A percentile compares a stretch with the other conserved stretches of the same genome.
These are phyloP conservation scores for Cadophora sp. DNA, from an alignment of 2,329 filamentous ascomycete species.

Conservation along the genomic window DNA sequence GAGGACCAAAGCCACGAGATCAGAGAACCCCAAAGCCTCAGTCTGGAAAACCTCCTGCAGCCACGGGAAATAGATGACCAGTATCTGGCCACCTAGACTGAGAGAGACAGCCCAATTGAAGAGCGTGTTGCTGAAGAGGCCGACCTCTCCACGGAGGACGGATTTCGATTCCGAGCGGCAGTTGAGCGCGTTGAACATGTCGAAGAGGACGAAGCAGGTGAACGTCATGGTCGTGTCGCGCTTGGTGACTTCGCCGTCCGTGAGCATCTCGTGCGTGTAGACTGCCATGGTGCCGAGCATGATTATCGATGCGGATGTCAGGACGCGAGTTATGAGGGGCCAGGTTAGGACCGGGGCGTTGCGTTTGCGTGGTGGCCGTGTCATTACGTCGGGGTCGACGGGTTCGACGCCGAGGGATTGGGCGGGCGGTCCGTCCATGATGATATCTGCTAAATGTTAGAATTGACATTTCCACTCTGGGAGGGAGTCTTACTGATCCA, in stretches of 20 bases:
- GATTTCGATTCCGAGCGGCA: constrained; percentile 93
- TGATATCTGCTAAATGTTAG: constrained; percentile 73
- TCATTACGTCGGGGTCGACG: constrained; percentile 95
- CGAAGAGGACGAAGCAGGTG: constrained; percentile 97
- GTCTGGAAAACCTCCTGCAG: constrained; percentile 96
- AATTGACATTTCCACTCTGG: neutral
- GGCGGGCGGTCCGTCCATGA: constrained; percentile 98
- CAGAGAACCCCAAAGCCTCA: constrained; percentile 76
- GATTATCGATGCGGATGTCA: constrained; percentile 87
- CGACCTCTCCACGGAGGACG: constrained; percentile 83
- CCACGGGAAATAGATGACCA: constrained; percentile 95
- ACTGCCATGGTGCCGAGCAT: constrained; percentile 91
- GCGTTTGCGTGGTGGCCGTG: constrained; percentile 83
- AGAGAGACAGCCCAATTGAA: constrained; percentile 96
- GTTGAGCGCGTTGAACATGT: constrained; percentile 98
- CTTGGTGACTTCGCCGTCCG: constrained; percentile 81
- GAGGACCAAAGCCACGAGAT: constrained; percentile 74
- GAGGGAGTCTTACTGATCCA: constrained; percentile 85
- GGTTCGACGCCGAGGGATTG: constrained; percentile 96
- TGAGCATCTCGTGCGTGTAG: constrained; percentile 89
- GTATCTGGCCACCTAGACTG: constrained; percentile 81
- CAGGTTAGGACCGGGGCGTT: constrained; percentile 91
- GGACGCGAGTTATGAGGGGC: constrained; percentile 80
- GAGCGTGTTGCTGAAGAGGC: constrained; percentile 84
- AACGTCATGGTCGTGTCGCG: constrained; percentile 99